Conservation (phyloP, 352 stramenopile species). For the Aphanomyces cochlioides region DNA sequence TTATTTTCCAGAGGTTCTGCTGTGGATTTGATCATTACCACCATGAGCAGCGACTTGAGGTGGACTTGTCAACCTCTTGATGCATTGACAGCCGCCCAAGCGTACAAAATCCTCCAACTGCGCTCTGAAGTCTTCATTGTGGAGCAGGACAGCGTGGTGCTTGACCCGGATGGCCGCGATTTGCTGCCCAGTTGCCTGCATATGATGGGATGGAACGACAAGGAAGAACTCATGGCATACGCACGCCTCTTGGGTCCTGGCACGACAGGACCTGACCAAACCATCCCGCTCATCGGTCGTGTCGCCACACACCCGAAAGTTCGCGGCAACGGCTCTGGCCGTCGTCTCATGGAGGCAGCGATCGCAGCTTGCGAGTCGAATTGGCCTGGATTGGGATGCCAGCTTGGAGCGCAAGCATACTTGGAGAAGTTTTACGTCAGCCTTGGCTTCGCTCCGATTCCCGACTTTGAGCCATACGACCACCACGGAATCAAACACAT, state of each 20-base stretch:
- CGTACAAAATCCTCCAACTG: constrained; percentile 28
- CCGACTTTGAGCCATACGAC: constrained; percentile 17
- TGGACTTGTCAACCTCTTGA: background rate
- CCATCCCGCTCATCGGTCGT: constrained; percentile 5
- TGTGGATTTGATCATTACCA: no score
- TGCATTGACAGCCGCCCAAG: background rate
- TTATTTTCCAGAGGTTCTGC: background rate
- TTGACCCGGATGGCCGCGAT: constrained; percentile 26
- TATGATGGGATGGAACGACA: constrained; percentile 19
- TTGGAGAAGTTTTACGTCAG: constrained; percentile 29
- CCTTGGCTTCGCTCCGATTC: constrained; percentile 18
- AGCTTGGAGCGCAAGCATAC: constrained; percentile 29
- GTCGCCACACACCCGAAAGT: constrained; percentile 10
- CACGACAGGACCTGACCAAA: background rate
- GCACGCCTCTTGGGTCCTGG: constrained; percentile 22
- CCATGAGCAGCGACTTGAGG: background rate
- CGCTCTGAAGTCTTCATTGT: constrained; percentile 29
- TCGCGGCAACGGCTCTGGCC: constrained; percentile 8
- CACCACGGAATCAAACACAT: constrained; percentile 26
- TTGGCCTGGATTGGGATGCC: constrained; percentile 8
- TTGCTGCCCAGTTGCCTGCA: constrained; percentile 5
- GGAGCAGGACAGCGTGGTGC: constrained; percentile 28
- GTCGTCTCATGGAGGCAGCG: constrained; percentile 18
- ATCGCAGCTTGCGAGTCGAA: background rate
- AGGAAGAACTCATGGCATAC: constrained; percentile 14